Conservation (phyloP, 2,329 filamentous ascomycete species). For the Falciphora oryzae region DNA sequence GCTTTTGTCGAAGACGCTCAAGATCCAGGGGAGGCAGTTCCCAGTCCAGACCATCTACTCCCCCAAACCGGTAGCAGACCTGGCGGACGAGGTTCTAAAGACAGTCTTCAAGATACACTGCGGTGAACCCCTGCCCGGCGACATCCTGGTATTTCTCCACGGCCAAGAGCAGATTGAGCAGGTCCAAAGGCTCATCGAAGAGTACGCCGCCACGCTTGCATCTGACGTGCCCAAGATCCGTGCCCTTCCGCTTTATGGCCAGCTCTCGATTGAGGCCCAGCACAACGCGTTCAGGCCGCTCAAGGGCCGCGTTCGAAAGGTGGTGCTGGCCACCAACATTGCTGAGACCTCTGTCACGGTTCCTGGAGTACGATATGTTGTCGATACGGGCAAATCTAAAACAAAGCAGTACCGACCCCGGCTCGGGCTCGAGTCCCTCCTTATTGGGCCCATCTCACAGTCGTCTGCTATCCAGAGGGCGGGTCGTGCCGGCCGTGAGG, state of each 20-base stretch:
- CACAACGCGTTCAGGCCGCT: conserved; percentile 77
- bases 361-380: conserved; percentile 82
- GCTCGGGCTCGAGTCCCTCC: conserved; percentile 82
- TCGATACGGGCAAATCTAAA: conserved; percentile 92
- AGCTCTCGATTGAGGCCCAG: conserved; percentile 80
- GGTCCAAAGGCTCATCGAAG: conserved; percentile 72
- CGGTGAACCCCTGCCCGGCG: conserved; percentile 85
- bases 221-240: conserved; percentile 67
- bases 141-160: conserved; percentile 86
- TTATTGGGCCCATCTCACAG: conserved; percentile 86
- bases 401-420: conserved; percentile 83
- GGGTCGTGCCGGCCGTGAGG: conserved; percentile 90
- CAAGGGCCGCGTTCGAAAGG: conserved; percentile 70
- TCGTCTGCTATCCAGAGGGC: conserved; percentile 89
- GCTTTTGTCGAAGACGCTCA: conserved; percentile 33
- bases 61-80: conserved; percentile 67
- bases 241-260: conserved; percentile 80
- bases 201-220: conserved; percentile 67
- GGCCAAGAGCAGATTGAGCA: conserved; percentile 91
- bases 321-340: conserved; percentile 93
- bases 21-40: conserved; percentile 81
- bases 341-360: conserved; percentile 98
- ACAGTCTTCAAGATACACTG: conserved; percentile 81
- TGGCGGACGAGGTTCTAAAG: conserved; percentile 75
- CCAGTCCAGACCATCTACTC: conserved; percentile 77